A percentile compares a stretch with the other conserved stretches of the same genome.
phyloP scores from a whole-genome alignment of 163 green algal species.

The Scenedesmus sp. region DNA sequence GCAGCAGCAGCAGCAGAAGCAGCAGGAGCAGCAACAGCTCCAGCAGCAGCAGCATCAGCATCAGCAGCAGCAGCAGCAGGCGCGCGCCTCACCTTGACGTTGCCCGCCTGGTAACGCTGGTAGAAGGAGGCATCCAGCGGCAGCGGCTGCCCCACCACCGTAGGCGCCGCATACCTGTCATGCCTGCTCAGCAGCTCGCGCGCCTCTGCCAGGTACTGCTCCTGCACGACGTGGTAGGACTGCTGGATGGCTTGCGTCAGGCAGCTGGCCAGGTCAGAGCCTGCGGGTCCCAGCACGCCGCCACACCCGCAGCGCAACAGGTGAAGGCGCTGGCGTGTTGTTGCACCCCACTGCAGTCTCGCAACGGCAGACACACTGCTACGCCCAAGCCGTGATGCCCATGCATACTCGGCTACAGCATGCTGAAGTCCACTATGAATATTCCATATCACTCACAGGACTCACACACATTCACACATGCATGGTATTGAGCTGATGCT shows the following conservation, averaged over 20 bases:
- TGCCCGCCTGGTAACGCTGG: constrained; percentile 34
- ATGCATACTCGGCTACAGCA: not conserved
- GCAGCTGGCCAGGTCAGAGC: constrained; percentile 45
- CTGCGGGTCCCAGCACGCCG: not conserved
- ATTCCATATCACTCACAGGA: not conserved
- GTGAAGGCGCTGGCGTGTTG: not conserved
- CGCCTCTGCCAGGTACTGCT: constrained; percentile 43
- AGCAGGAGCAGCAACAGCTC: not conserved
- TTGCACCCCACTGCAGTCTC: not conserved
- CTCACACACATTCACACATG: not conserved
- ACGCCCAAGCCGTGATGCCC: not conserved
- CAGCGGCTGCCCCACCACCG: constrained; percentile 48
- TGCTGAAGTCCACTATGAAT: too few species aligned
- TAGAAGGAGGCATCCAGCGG: constrained; percentile 50
- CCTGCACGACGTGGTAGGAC: constrained; percentile 50
- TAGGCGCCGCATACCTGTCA: constrained; percentile 17
- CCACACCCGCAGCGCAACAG: not conserved
- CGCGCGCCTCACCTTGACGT: constrained; percentile 29
- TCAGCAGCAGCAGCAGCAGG: not conserved
- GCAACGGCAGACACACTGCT: not conserved
- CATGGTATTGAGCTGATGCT: not conserved
- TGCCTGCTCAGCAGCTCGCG: constrained; percentile 25
- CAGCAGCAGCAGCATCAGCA: not conserved
- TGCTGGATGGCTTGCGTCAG: constrained; percentile 36
- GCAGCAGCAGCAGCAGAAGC: not conserved